A percentile compares a stretch with the other conserved stretches of the same genome.
These are phyloP conservation scores for Cyberlindnera lachancei DNA, from an alignment of 805 yeast species.

Conservation along the genomic window DNA sequence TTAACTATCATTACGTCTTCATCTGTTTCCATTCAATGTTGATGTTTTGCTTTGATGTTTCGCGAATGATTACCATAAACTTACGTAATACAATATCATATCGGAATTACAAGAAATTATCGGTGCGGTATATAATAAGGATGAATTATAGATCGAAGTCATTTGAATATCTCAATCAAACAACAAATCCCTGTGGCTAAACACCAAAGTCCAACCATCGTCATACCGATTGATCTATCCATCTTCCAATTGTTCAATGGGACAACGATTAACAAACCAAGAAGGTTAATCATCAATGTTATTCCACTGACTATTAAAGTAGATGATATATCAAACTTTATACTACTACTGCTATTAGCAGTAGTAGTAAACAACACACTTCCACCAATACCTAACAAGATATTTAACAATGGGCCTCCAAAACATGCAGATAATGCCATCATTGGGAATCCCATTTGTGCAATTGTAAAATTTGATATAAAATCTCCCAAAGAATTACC, in stretches of 20 bases:
- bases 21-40: no score
- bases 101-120: no score
- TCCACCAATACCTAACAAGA: slow-evolving; percentile 73
- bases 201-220: slow-evolving; percentile 21
- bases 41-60: no score
- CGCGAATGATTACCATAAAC: no score
- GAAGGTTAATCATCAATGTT: slow-evolving; percentile 33
- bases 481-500: slow-evolving; percentile 93
- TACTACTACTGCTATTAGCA: no score
- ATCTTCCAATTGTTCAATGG: slow-evolving; percentile 42
- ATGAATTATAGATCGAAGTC: neutral
- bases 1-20: no score
- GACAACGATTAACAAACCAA: slow-evolving; percentile 31
- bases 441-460: slow-evolving; percentile 77
- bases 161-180: slow-evolving; percentile 9
- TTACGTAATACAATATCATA: no score
- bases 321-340: slow-evolving; percentile 31
- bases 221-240: slow-evolving; percentile 32
- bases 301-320: slow-evolving; percentile 31
- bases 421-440: slow-evolving; percentile 95
- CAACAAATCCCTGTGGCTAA: slow-evolving; percentile 19
- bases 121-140: neutral
- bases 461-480: slow-evolving; percentile 75
- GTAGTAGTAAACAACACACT: slow-evolving; percentile 42
- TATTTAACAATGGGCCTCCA: slow-evolving; percentile 83